Evolutionary conservation across 306 rosid species (phyloP), one percentile per base, ranked within the genome.

Genomic region (Carpinus viminea): DNA sequence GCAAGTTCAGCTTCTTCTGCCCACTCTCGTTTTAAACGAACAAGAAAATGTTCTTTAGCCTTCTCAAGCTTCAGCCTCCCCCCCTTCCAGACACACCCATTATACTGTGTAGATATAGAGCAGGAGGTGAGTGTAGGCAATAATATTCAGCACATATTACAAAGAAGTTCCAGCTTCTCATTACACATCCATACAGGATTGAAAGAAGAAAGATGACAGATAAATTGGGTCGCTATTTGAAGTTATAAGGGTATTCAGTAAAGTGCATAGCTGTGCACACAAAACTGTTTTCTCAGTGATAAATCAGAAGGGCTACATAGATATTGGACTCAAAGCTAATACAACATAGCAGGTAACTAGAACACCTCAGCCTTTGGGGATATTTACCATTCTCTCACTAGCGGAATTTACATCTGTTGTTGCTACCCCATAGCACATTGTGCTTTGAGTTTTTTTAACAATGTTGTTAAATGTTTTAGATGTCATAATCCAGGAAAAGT

Each of bases 11-110:
- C 86, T 0, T 80, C 87, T 74, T 89, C 85, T 48, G 73, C 91
- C 97, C 97, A 86, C 80, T 94, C 97, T 74, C 80, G 87, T 47
- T 70, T 86, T 88, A 94, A 54, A 11, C 88, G 92, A 16, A 28
- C 76, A 34, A 88, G 86, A 83, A 92, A 94, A 76, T 92, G 86
- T 50, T 91, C 93, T 84, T 85, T 94, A 18, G 98, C 98, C 76
- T 88, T 94, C 85, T 92, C 95, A 62, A 94, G 97, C 79, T 55
- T 92, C 13, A 94, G 76, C 79, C 80, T 92, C 50, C 95, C 97
- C 71, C 98, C 97, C 80, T 94, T 92, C 98, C 98, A 92, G 34
- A 82, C 85, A 79, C 98, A 94, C 70, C 98, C 98, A 88, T 91
- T 94, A 62, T 94, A 94, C 98, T 92, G 91, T 68, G 41, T 62